Evolutionary conservation across 2,329 filamentous ascomycete species (phyloP), one percentile per base, ranked within the genome.

Genomic region (Aspergillus pseudoterreus): DNA sequence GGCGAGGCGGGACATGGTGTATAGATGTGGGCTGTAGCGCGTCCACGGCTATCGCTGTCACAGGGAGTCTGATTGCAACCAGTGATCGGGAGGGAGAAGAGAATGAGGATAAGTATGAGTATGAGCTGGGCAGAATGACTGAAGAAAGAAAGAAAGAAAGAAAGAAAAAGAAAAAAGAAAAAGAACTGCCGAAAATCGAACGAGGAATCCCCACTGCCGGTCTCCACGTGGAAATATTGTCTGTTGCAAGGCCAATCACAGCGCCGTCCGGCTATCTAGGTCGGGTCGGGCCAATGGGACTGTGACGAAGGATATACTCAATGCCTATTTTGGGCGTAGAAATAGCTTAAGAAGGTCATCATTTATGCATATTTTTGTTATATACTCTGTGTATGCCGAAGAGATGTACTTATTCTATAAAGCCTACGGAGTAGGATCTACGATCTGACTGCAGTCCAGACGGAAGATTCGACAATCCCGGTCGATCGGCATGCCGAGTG

Each of bases 171-270:
- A 47, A 45, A 50, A 46, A 17, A 43, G 36, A 47, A 30, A 22
- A 22, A 22, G 22, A 22, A 22, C 22, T 27, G 24, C 12, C 19
- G 36, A 41, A 48, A 46, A 45, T 27, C 27, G 27, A 30, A 30
- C 8, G 27, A 30, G 27, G 43, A 47, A 42, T 47, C 24, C 12
- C 38, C 12, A 36, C 21, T 24, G 30, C 17, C 15, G 46, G 33
- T 32, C 21, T 27, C 45, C 50, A 49, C 39, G 50, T 49, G 45
- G 50, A 21, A 33, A 33, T 45, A 12, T 35, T 15, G 35, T 41
- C 33, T 39, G 17, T 12, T 17, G 19, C 2, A 15, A 14, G 14
- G 27, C 21, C 15, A 39, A 27, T 30, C 35, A 38, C 9, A 38
- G 14, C 14, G 14, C 14, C 5, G 6, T 38, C 15, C 14, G 35